Conservation (phyloP, 768 basidiomycete genomes). For the Lanmaoa rubissima region DNA sequence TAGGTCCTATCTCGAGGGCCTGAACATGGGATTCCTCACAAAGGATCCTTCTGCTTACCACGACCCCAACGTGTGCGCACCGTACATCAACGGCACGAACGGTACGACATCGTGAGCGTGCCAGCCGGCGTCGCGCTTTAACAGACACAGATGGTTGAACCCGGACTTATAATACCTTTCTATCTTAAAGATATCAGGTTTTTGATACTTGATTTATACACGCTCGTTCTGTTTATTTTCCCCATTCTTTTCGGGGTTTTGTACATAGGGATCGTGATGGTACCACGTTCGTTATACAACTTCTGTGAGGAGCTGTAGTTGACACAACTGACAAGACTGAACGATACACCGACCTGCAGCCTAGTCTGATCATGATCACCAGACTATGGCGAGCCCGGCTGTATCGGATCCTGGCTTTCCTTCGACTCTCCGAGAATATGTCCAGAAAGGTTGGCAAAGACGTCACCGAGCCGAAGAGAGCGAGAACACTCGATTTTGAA, state of each 20-base stretch:
- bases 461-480: too few species aligned
- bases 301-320: too few species aligned
- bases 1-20: constrained; percentile 71
- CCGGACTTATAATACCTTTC: neutral
- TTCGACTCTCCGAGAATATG: too few species aligned
- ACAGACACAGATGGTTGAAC: neutral
- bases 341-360: too few species aligned
- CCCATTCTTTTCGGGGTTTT: neutral
- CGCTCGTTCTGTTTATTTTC: neutral
- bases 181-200: neutral
- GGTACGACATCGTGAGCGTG: constrained; percentile 8
- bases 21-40: constrained; percentile 59
- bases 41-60: constrained; percentile 54
- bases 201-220: neutral
- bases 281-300: too few species aligned
- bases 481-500: too few species aligned
- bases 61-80: constrained; percentile 62
- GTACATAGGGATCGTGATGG: neutral
- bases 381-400: too few species aligned
- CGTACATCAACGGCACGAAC: constrained; percentile 36
- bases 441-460: too few species aligned
- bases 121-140: too few species aligned
- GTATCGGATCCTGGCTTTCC: too few species aligned
- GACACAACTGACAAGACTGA: too few species aligned
- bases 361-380: too few species aligned